Evolutionary conservation across 805 yeast species (phyloP).

Genomic region (Lachancea lanzarotensis): DNA sequence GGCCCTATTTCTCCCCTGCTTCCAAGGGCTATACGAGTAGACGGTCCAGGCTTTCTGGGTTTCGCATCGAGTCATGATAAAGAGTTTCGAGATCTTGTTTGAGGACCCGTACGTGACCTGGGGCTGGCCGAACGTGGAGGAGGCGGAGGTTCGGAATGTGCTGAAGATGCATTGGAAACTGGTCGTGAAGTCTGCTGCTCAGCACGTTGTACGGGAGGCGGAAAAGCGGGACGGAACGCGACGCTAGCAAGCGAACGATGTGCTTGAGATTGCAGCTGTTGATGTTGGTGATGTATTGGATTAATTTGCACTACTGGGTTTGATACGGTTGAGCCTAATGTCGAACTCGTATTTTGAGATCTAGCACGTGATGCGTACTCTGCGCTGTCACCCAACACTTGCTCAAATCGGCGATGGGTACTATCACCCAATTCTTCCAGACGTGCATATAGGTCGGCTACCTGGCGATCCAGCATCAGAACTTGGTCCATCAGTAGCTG

Average conservation of each 20-base stretch:
- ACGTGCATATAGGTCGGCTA: constrained; percentile 3
- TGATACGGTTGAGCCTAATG: no score
- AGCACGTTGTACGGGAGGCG: constrained; percentile 1
- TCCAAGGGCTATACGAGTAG: no score
- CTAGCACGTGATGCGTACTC: no score
- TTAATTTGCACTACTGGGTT: neutral
- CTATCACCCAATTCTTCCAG: constrained; percentile 2
- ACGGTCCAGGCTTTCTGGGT: no score
- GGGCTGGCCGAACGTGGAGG: neutral
- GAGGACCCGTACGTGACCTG: neutral
- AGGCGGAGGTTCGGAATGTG: neutral
- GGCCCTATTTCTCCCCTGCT: no score
- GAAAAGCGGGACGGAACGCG: constrained; percentile 4
- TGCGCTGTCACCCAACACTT: neutral
- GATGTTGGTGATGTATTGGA: neutral
- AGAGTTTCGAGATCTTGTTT: neutral
- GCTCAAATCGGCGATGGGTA: neutral
- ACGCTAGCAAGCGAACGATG: neutral
- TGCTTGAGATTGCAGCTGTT: neutral
- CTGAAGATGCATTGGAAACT: neutral
- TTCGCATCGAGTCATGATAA: neutral
- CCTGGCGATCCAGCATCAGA: constrained; percentile 2
- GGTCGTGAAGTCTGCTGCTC: neutral
- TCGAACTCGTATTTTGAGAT: no score
- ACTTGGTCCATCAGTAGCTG: constrained; percentile 6